Evolutionary conservation across 2,329 filamentous ascomycete genomes (phyloP), one percentile per base, ranked within the genome.

Genomic region (Talaromyces sp.): DNA sequence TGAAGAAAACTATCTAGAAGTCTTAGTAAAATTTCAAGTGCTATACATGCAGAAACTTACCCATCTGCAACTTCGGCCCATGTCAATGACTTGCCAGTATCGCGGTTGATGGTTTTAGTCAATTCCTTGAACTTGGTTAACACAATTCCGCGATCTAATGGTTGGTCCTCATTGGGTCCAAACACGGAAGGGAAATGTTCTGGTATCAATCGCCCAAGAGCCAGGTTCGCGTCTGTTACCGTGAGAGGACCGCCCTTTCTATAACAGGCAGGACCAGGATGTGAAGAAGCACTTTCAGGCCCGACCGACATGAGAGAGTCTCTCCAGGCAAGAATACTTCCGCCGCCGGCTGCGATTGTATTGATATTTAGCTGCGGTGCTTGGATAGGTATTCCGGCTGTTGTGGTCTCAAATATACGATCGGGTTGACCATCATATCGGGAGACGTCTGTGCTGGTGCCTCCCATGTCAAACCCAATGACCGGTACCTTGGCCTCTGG

Each of bases 381-480:
- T 70, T 96, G 91, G 16, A 96, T 93, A 0, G 92, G 93, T 1
- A 96, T 90, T 9, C 92, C 92, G 0, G 92, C 92, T 1, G 90
- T 96, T 0, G 91, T 96, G 0, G 91, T 96, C 77, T 96, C 92
- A 67, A 96, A 96, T 1, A 95, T 91, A 69, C 96, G 92, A 69
- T 96, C 92, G 69, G 95, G 95, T 59, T 89, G 82, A 16, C 92
- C 92, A 61, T 89, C 90, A 69, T 93, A 96, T 60, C 93, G 83
- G 46, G 90, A 93, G 11, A 96, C 72, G 73, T 97, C 93, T 1
- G 93, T 96, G 65, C 88, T 92, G 0, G 92, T 97, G 14, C 92
- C 92, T 33, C 91, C 91, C 93, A 97, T 97, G 70, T 96, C 93
- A 71, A 97, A 96, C 0, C 93, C 92, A 69, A 96, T 21, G 16